These are phyloP conservation scores for Stemphylium lycopersici DNA, from an alignment of 2,329 filamentous ascomycete species.

Conservation along the genomic window DNA sequence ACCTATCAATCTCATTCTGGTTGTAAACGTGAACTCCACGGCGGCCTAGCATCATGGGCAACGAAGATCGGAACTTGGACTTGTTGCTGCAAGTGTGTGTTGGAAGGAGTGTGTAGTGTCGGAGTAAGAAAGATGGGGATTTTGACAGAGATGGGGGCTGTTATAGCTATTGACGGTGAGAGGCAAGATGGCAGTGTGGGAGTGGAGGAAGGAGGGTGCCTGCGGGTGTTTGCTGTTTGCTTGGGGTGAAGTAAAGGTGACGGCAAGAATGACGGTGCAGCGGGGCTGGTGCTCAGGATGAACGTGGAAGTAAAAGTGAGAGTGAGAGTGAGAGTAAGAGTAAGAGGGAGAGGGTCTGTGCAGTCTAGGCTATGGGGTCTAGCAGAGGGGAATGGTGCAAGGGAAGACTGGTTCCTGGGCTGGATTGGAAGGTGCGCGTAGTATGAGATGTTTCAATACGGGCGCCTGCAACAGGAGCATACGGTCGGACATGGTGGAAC, in stretches of 20 bases:
- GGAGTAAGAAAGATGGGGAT: background rate
- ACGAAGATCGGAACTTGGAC: background rate
- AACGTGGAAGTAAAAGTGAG: background rate
- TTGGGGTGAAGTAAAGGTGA: slow-evolving; percentile 7
- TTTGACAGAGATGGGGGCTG: background rate
- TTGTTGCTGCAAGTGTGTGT: background rate
- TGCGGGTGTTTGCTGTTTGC: background rate
- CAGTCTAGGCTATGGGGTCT: background rate
- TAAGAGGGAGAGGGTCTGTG: background rate
- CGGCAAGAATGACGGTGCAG: slow-evolving; percentile 5
- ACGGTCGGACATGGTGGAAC: no score
- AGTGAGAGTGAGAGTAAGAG: no score
- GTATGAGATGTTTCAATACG: no score
- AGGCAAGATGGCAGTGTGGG: background rate
- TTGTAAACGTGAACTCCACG: slow-evolving; percentile 14
- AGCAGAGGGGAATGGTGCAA: background rate
- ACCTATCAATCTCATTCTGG: slow-evolving; percentile 21
- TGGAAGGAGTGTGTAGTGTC: background rate
- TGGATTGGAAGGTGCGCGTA: no score
- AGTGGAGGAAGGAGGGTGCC: background rate
- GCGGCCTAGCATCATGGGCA: slow-evolving; percentile 6
- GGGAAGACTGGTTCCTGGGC: no score
- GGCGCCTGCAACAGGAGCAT: no score
- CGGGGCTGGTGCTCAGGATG: background rate
- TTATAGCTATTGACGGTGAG: background rate